Conservation (phyloP, 2,329 filamentous ascomycete genomes). For the Leptographium radiaticola region DNA sequence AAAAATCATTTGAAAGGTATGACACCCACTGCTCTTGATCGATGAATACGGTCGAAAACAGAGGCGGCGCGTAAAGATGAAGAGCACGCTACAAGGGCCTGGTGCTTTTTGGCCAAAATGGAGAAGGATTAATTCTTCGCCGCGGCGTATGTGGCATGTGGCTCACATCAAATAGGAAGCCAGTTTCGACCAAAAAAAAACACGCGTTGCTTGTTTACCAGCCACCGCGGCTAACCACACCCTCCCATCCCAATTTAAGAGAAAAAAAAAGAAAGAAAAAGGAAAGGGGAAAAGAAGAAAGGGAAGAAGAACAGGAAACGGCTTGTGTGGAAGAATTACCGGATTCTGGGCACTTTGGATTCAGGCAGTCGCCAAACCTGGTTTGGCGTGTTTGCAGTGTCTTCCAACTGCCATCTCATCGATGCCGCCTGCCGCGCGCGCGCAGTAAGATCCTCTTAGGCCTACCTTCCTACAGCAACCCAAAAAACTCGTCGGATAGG, state of each 20-base stretch:
- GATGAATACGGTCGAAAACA: no score
- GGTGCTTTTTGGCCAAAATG: background rate
- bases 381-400: slow-evolving; percentile 7
- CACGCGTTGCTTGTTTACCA: slow-evolving; percentile 8
- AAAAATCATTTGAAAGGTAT: background rate
- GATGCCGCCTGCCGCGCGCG: background rate
- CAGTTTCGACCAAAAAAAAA: background rate
- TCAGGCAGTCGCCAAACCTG: background rate
- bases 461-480: background rate
- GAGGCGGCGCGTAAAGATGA: no score
- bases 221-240: slow-evolving; percentile 3
- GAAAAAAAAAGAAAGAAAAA: background rate
- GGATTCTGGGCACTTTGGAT: background rate
- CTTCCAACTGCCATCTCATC: background rate
- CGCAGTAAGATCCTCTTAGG: background rate
- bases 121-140: background rate
- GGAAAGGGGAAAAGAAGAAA: background rate
- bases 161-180: slow-evolving; percentile 4
- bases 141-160: slow-evolving; percentile 7
- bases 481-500: background rate
- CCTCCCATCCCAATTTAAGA: background rate
- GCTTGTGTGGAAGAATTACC: background rate
- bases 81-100: no score
- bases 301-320: background rate
- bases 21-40: background rate